Conservation (phyloP, 192 early-diverging fungal species). For the Entophlyctis helioformis region DNA sequence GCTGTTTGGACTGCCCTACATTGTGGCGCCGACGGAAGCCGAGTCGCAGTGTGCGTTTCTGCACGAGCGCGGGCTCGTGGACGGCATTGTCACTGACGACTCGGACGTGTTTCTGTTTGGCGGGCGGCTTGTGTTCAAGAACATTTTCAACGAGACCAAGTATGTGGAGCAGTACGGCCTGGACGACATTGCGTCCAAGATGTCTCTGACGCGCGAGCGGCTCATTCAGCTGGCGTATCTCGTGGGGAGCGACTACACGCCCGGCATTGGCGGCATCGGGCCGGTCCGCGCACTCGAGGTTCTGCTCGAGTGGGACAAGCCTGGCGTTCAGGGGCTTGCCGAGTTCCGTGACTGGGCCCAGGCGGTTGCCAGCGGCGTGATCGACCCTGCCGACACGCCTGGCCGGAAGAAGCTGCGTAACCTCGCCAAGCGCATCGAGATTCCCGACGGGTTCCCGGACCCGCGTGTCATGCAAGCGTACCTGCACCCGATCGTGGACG, state of each 20-base stretch:
- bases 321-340: conserved; percentile 31
- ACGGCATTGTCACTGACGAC: conserved; percentile 95
- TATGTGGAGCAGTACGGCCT: conserved; percentile 76
- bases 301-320: conserved; percentile 54
- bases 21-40: conserved; percentile 91
- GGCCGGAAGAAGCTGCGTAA: neutral
- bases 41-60: conserved; percentile 89
- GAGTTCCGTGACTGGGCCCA: conserved; percentile 49
- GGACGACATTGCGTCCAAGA: conserved; percentile 48
- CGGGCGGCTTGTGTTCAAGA: conserved; percentile 60
- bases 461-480: conserved; percentile 68
- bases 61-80: conserved; percentile 45
- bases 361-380: conserved; percentile 27
- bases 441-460: conserved; percentile 75
- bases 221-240: conserved; percentile 79
- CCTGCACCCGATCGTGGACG: conserved; percentile 63
- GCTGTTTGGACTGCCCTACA: conserved; percentile 90
- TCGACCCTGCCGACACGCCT: neutral
- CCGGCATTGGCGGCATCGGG: conserved; percentile 78
- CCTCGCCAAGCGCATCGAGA: conserved; percentile 5
- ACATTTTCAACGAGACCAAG: conserved; percentile 85
- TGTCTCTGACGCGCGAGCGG: conserved; percentile 55
- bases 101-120: conserved; percentile 97
- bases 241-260: conserved; percentile 96
- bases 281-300: conserved; percentile 84